Evolutionary conservation across 345 rosid genomes (phyloP).

Genomic region (Melaleuca alternifolia): DNA sequence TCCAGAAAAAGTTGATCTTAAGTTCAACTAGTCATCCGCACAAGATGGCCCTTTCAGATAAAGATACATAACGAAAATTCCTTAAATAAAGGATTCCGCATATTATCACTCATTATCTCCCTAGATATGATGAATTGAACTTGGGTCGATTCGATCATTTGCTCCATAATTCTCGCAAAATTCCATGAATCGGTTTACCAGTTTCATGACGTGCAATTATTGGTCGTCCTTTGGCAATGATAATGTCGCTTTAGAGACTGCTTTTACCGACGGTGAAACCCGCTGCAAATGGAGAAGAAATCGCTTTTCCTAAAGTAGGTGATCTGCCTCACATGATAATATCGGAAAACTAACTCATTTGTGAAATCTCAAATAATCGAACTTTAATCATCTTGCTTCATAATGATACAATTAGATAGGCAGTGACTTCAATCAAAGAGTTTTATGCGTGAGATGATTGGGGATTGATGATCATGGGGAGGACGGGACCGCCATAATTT

Average conservation of each 20-base stretch:
- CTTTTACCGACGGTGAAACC: not conserved
- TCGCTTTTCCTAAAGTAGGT: not conserved
- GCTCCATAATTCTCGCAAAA: conserved; percentile 2
- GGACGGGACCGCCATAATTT: conserved; percentile 6
- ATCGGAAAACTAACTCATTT: not conserved
- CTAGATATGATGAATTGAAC: not conserved
- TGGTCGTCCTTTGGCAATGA: not conserved
- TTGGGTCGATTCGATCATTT: not conserved
- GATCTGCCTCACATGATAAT: not conserved
- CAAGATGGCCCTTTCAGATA: not conserved
- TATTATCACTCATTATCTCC: not conserved
- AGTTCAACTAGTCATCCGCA: not conserved
- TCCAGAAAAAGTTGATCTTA: not conserved
- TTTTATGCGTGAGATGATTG: not conserved
- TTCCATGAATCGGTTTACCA: conserved; percentile 1
- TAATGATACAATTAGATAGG: not conserved
- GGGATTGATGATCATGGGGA: conserved; percentile 4
- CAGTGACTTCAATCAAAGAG: not conserved
- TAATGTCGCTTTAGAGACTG: not conserved
- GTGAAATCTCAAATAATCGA: not conserved
- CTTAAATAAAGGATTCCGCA: not conserved
- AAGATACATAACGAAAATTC: not conserved
- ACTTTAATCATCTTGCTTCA: not conserved
- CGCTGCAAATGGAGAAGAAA: not conserved
- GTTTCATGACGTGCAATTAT: not conserved